Conservation (phyloP, 108 stramenopile species). For the Cyclotella atomus region DNA sequence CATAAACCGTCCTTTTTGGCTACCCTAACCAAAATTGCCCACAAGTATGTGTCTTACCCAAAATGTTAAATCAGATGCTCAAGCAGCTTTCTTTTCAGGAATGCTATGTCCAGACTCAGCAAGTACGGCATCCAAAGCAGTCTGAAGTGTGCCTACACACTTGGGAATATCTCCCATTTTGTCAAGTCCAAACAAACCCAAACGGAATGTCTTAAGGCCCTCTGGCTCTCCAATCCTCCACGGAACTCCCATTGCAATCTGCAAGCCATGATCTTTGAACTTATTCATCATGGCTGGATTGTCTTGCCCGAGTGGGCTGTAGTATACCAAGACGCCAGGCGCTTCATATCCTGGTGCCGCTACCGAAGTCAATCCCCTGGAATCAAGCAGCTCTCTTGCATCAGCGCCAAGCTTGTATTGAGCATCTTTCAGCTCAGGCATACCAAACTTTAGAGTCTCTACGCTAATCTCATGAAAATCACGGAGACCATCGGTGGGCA, state of each 20-base stretch:
- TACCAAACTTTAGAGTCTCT: conserved; percentile 83
- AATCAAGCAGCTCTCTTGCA: conserved; percentile 73
- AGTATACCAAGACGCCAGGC: conserved; percentile 91
- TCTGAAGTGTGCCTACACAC: conserved; percentile 75
- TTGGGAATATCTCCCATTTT: conserved; percentile 84
- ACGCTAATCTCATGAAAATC: conserved; percentile 91
- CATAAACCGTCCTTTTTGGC: background rate
- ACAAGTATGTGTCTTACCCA: background rate
- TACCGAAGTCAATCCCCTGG: conserved; percentile 75
- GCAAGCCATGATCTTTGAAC: conserved; percentile 86
- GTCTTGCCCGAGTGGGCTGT: conserved; percentile 75
- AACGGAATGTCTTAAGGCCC: conserved; percentile 87
- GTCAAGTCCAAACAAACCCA: conserved; percentile 93
- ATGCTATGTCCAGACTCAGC: conserved; percentile 53
- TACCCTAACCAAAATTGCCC: background rate
- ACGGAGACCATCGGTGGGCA: conserved; percentile 91
- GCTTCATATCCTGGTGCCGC: conserved; percentile 81
- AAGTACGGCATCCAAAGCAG: conserved; percentile 79
- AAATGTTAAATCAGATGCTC: background rate
- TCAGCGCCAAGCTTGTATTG: conserved; percentile 73
- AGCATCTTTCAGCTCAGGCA: conserved; percentile 79
- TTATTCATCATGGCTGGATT: conserved; percentile 88
- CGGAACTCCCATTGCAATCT: conserved; percentile 96
- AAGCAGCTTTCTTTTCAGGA: conserved; percentile 48
- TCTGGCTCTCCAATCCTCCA: conserved; percentile 92